Conservation (phyloP, 2,329 filamentous ascomycete genomes). For the Corniculantispora saksenae region DNA sequence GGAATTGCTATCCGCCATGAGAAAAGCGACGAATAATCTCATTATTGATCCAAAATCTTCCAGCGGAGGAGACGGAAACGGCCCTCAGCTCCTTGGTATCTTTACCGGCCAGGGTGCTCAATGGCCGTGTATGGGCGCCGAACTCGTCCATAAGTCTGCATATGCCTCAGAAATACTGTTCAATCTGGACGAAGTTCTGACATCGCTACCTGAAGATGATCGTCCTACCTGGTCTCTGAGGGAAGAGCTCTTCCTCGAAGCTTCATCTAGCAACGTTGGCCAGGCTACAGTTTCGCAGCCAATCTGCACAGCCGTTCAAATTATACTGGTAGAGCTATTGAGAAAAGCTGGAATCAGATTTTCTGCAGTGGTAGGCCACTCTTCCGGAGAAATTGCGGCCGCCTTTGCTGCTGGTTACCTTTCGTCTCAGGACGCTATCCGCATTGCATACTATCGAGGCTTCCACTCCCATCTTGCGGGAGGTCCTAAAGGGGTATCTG, state of each 20-base stretch:
- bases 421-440: conserved; percentile 24
- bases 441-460: conserved; percentile 26
- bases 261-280: conserved; percentile 15
- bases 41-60: too few species aligned
- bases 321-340: conserved; percentile 30
- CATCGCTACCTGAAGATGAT: conserved; percentile 22
- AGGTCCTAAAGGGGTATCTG: conserved; percentile 4
- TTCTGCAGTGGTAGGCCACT: conserved; percentile 46
- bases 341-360: conserved; percentile 34
- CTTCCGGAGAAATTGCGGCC: conserved; percentile 51
- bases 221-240: conserved; percentile 28
- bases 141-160: conserved; percentile 24
- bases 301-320: conserved; percentile 32
- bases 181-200: conserved; percentile 21
- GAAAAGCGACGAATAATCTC: too few species aligned
- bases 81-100: conserved; percentile 10
- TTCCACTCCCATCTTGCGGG: background rate
- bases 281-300: conserved; percentile 33
- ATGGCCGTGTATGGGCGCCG: conserved; percentile 33
- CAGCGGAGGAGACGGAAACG: too few species aligned
- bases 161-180: background rate
- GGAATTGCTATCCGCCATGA: too few species aligned
- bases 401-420: conserved; percentile 50
- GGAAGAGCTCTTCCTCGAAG: conserved; percentile 21
- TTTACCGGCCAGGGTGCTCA: conserved; percentile 38